Evolutionary conservation across 2,329 filamentous ascomycete genomes (phyloP), one percentile per base, ranked within the genome.

Genomic region (Alternaria infectoria): DNA sequence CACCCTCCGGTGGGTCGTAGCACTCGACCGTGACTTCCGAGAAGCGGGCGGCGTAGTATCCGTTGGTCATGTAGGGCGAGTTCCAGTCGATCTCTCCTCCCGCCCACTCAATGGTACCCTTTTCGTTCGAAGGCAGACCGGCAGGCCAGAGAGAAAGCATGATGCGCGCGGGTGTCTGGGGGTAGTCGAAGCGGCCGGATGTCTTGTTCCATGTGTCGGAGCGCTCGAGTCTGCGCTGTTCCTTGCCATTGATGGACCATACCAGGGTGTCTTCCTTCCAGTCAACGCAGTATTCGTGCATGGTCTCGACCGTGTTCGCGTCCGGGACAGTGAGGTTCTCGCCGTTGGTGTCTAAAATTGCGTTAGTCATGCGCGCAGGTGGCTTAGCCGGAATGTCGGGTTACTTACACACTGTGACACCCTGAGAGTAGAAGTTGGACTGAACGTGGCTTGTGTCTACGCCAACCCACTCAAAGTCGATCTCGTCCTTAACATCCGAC

Each of bases 351-450:
- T 97, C 92, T 96, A 69, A 9, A 13, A 11, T 32, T 28, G 6
- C 6, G 62, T 74, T 55, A 80, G 73, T 59, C 5, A 28, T 21
- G 8, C 15, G 12, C 30, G 4, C 21, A 2, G 19, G 5, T 8
- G 11, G 6, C 23, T 19, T 3, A 19, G 21, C 61, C 30, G 25
- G 30, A 36, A 59, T 49, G 45, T 26, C 25, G 32, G 5, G 15
- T 12, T 28, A 83, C 92, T 85, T 85, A 97, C 93, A 98, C 80
- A 95, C 86, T 43, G 93, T 90, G 67, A 97, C 90, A 76, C 96
- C 96, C 83, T 97, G 94, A 83, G 91, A 97, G 83, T 97, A 99
- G 85, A 90, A 99, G 84, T 99, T 99, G 78, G 93, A 96, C 84
- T 99, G 94, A 17, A 91, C 92, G 66, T 86, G 87, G 50, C 84